Base-by-base conservation (phyloP, 2,329 filamentous ascomycete species). In the Knufia petricola region DNA sequence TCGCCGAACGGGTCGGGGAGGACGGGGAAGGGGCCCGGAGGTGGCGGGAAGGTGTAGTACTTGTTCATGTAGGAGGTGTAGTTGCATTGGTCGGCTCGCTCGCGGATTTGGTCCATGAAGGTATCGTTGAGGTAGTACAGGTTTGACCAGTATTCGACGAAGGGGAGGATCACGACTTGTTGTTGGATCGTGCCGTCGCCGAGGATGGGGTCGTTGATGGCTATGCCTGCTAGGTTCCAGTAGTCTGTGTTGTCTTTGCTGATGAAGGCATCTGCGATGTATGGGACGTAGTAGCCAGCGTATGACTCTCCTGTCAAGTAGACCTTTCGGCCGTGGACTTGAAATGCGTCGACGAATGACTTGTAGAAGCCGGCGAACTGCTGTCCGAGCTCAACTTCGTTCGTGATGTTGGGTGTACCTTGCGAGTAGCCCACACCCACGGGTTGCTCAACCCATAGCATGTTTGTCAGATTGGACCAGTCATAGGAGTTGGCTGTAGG, bases 201-300 rank as follows among this genome's bases (percentile, higher is more conserved):
- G 43, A 70, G 64, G 51, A 68, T 67, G 9, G 68, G 70, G 45
- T 74, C 66, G 50, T 72, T 73, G 63, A 75, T 73, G 8, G 65
- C 64, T 21, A 84, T 76, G 1, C 79, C 81, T 17, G 76, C 70
- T 3, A 88, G 63, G 60, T 87, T 75, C 63, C 78, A 87, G 65
- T 86, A 81, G 9, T 66, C 69, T 3, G 69, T 76, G 63, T 88
- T 75, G 3, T 84, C 76, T 41, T 73, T 71, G 48, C 84, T 77
- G 52, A 88, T 69, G 74, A 92, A 84, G 15, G 78, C 79, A 57
- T 79, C 76, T 1, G 82, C 77, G 50, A 88, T 82, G 59, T 85
- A 87, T 0, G 84, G 82, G 2, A 83, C 76, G 70, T 66, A 9
- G 84, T 84, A 0, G 79, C 82, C 55, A 85, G 87, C 51, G 38